Evolutionary conservation across 768 basidiomycete genomes (phyloP).

Genomic region (Suillus weaverae): DNA sequence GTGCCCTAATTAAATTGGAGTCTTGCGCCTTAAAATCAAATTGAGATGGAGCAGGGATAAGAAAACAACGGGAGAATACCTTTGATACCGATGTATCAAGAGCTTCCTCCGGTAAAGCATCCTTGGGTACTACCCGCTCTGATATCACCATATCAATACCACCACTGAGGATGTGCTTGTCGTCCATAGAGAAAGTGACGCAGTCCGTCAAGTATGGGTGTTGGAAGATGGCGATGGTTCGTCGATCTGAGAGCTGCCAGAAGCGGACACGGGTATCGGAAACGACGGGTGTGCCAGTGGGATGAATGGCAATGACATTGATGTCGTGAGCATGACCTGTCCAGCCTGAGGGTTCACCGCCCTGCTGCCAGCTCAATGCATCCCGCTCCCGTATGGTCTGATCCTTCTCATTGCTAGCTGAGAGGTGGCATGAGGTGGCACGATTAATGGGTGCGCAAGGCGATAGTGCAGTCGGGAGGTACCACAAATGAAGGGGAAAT

Average conservation of each 20-base stretch:
- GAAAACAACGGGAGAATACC: background rate
- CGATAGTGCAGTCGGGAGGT: slow-evolving; percentile 63
- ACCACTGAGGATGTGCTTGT: background rate
- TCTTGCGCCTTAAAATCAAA: background rate
- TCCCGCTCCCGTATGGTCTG: background rate
- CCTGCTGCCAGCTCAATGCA: no score
- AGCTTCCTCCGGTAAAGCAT: background rate
- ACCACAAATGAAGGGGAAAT: slow-evolving; percentile 83
- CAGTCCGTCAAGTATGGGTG: background rate
- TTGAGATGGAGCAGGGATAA: background rate
- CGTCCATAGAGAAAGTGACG: background rate
- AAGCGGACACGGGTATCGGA: background rate
- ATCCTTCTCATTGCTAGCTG: background rate
- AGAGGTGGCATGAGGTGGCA: slow-evolving; percentile 47
- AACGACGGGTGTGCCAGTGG: background rate
- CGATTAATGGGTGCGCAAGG: slow-evolving; percentile 68
- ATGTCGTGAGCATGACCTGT: background rate
- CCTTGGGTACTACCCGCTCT: background rate
- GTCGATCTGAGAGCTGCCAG: background rate
- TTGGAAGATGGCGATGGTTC: background rate
- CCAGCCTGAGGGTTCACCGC: no score
- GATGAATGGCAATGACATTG: background rate
- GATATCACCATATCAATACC: background rate
- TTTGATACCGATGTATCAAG: background rate
- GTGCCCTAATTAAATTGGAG: background rate